Base-by-base conservation (phyloP, 495 filamentous ascomycete species). In the Podospora fimiseda region DNA sequence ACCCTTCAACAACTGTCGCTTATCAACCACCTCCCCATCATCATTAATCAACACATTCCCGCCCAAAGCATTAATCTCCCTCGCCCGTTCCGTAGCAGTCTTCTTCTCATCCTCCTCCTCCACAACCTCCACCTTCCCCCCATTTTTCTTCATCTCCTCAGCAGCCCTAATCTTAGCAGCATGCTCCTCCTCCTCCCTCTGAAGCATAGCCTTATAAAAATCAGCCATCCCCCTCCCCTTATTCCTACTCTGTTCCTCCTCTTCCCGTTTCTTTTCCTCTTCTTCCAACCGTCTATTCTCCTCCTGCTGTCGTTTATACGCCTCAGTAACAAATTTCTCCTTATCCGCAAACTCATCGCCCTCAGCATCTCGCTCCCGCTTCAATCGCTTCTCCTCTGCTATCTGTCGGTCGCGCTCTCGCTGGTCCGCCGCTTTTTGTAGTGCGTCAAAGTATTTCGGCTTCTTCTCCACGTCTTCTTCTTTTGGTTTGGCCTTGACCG, bases 271-370 rank as follows among this genome's bases (percentile, higher is more conserved):
- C 48, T 76, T 78, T 69, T 97, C 94, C 66, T 94, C 91, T 60
- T 85, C 87, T 61, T 96, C 90, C 7, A 89, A 59, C 60, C 79
- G 78, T 58, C 79, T 67, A 60, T 90, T 75, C 66, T 95, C 93
- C 62, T 83, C 89, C 64, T 96, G 93, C 65, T 96, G 93, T 62
- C 80, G 80, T 74, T 90, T 93, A 61, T 98, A 98, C 41, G 93
- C 92, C n/a, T 82, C 81, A 0, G 93, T 98, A 24, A 97, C 93
- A 60, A 98, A 98, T 64, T 86, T 90, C 69, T 97, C 94, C 69
- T 96, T 98, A 55, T 93, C 94, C 0, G 81, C 86, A 62, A 89
- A 96, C 68, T 91, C 89, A 13, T 96, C 94, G 9, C 93, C 93
- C 69, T 98, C 93, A 0, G 84, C 87, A 58, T 92, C 94, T 33